phyloP scores from a whole-genome alignment of 2,329 filamentous ascomycete species.

The Chalaropsis thielavioides region DNA sequence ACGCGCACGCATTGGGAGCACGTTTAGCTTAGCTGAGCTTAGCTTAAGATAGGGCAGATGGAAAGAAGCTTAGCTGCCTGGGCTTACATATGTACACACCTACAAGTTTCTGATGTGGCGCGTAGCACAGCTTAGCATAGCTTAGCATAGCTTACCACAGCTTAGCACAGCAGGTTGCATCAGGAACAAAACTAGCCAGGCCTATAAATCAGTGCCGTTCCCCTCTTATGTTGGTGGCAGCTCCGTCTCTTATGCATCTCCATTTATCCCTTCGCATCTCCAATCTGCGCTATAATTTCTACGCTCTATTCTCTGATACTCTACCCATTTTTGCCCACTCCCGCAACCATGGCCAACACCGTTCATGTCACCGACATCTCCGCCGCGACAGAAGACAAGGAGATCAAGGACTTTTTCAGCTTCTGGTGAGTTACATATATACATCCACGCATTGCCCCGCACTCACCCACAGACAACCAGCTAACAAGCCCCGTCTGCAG shows the following conservation, averaged over 20 bases:
- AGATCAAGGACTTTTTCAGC: slow-evolving; percentile 93
- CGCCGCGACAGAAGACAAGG: slow-evolving; percentile 66
- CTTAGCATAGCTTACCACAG: background rate
- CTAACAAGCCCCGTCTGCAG: slow-evolving; percentile 30
- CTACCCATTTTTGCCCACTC: slow-evolving; percentile 13
- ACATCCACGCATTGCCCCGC: background rate
- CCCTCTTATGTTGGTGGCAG: background rate
- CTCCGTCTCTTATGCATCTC: background rate
- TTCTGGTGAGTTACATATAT: slow-evolving; percentile 51
- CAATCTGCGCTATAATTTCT: background rate
- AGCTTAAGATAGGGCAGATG: background rate
- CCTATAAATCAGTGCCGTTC: background rate
- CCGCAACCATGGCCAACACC: slow-evolving; percentile 43
- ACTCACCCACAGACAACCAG: background rate
- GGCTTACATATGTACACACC: too few relatives aligned
- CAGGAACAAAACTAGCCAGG: background rate
- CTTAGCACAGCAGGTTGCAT: background rate
- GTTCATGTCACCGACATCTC: slow-evolving; percentile 88
- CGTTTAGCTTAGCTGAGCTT: background rate
- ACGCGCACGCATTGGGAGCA: background rate
- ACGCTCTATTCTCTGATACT: background rate
- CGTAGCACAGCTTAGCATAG: background rate
- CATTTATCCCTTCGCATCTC: background rate
- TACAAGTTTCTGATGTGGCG: background rate
- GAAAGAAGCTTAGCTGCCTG: background rate